Evolutionary conservation across 495 filamentous ascomycete species (phyloP).

Genomic region (Aeminium ludgeri): DNA sequence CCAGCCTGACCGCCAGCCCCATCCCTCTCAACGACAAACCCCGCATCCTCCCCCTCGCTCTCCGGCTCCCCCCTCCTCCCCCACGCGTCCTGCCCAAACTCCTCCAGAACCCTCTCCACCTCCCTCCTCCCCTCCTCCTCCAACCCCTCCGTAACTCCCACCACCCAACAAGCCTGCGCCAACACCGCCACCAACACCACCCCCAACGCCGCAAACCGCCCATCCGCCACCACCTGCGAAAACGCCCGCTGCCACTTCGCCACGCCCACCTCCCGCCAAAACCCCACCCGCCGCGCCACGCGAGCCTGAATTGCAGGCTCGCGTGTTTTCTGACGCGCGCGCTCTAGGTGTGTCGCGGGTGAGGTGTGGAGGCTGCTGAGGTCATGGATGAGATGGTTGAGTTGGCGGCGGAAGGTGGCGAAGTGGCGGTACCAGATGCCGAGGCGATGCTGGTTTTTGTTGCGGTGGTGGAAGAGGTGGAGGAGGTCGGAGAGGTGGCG

Average conservation of each 20-base stretch:
- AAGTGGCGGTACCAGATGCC: conserved; percentile 19
- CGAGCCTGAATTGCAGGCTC: neutral
- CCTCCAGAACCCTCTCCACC: conserved; percentile 17
- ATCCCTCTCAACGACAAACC: conserved; percentile 14
- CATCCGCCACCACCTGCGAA: conserved; percentile 13
- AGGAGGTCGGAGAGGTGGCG: conserved; percentile 12
- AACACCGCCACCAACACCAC: conserved; percentile 10
- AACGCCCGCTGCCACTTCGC: conserved; percentile 15
- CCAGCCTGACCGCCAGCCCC: neutral
- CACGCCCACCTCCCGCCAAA: conserved; percentile 14
- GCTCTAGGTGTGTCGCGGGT: conserved; percentile 7
- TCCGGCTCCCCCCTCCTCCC: conserved; percentile 2
- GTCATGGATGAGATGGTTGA: neutral
- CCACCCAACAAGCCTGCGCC: conserved; percentile 5
- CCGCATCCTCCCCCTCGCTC: conserved; percentile 17
- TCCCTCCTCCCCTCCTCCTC: conserved; percentile 12
- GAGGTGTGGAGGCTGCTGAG: neutral
- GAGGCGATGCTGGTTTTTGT: conserved; percentile 21
- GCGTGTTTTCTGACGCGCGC: conserved; percentile 4
- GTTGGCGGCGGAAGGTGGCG: conserved; percentile 9
- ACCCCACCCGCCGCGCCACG: neutral
- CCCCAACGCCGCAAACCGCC: conserved; percentile 15
- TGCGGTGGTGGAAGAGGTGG: conserved; percentile 17
- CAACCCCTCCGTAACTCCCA: conserved; percentile 9
- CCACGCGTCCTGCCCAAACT: conserved; percentile 19